Conservation (phyloP, 2,329 filamentous ascomycete species). For the Arachnomyces sp. region DNA sequence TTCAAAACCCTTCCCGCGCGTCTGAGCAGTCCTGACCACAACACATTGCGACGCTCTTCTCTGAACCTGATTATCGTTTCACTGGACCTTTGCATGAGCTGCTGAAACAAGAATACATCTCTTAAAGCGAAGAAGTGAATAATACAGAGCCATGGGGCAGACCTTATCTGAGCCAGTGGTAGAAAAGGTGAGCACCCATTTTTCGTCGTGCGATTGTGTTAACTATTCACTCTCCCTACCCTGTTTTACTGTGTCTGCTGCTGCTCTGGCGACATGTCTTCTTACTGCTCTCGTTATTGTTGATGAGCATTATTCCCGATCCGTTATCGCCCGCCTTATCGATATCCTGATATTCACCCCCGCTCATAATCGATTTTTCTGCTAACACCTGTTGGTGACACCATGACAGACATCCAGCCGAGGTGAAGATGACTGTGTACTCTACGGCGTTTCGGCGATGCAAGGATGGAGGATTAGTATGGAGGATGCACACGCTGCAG, state of each 20-base stretch:
- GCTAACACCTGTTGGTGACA: not conserved
- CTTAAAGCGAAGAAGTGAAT: conserved; percentile 20
- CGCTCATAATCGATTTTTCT: conserved; percentile 4
- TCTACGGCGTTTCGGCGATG: conserved; percentile 96
- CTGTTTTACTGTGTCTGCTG: conserved; percentile 4
- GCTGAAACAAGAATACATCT: not conserved
- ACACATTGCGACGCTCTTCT: conserved; percentile 14
- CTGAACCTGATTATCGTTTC: conserved; percentile 4
- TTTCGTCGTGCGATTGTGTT: conserved; percentile 2
- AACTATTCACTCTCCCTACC: conserved; percentile 19
- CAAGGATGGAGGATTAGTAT: conserved; percentile 99
- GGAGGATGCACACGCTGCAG: conserved; percentile 88
- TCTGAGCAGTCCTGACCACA: conserved; percentile 11
- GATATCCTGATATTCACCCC: conserved; percentile 1
- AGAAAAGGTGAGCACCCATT: conserved; percentile 71
- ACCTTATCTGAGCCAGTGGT: conserved; percentile 98
- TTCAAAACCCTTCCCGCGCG: conserved; percentile 13
- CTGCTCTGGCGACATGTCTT: no score
- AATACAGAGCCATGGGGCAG: conserved; percentile 72
- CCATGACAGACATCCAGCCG: conserved; percentile 66
- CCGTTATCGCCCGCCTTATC: no score
- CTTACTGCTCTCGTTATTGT: no score
- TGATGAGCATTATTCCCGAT: no score
- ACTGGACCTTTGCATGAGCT: not conserved
- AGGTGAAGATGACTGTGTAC: conserved; percentile 84